Percentiles rank a stretch among this genome's conserved stretches.
Evolutionary conservation across 2,329 filamentous ascomycete species (phyloP).

Genomic region (Phyllosticta citriasiana): DNA sequence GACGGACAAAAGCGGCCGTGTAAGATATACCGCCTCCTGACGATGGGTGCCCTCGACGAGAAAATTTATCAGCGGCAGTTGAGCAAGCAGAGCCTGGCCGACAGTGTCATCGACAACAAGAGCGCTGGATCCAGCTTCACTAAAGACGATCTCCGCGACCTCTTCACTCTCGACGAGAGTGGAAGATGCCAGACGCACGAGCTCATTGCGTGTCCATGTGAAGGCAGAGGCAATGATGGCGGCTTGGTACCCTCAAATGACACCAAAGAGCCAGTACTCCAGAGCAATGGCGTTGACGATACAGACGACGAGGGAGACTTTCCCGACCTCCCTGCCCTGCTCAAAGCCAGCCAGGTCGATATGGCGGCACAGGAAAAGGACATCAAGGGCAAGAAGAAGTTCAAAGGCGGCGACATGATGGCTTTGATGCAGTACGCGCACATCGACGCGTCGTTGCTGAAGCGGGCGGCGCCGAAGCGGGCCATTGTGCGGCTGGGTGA

Average conservation of each 20-base stretch:
- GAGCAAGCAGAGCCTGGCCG: conserved; percentile 59
- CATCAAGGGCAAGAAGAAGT: conserved; percentile 27
- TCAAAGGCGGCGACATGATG: conserved; percentile 29
- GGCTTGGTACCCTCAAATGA: conserved; percentile 10
- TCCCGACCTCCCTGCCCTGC: conserved; percentile 22
- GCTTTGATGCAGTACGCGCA: conserved; percentile 45
- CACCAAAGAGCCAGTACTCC: not conserved
- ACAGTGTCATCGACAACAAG: conserved; percentile 62
- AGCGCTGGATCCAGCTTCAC: conserved; percentile 52
- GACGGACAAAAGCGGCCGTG: conserved; percentile 60
- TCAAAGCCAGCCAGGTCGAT: conserved; percentile 36
- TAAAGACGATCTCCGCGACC: conserved; percentile 53
- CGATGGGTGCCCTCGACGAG: conserved; percentile 60
- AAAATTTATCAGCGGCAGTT: conserved; percentile 67
- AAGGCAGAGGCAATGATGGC: conserved; percentile 38
- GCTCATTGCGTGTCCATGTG: conserved; percentile 53
- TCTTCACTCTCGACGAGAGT: conserved; percentile 55
- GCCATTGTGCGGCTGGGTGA: conserved; percentile 11
- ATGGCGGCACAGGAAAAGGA: conserved; percentile 36
- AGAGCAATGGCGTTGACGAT: conserved; percentile 5
- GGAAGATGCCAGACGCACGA: conserved; percentile 58
- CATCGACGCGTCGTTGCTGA: conserved; percentile 32
- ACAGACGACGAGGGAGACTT: conserved; percentile 21
- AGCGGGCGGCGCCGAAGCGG: not conserved
- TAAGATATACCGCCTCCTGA: conserved; percentile 59